Percentiles rank a stretch among this genome's conserved stretches.
phyloP scores from a whole-genome alignment of 139 green algal species.

The Haematococcus lacustris region DNA sequence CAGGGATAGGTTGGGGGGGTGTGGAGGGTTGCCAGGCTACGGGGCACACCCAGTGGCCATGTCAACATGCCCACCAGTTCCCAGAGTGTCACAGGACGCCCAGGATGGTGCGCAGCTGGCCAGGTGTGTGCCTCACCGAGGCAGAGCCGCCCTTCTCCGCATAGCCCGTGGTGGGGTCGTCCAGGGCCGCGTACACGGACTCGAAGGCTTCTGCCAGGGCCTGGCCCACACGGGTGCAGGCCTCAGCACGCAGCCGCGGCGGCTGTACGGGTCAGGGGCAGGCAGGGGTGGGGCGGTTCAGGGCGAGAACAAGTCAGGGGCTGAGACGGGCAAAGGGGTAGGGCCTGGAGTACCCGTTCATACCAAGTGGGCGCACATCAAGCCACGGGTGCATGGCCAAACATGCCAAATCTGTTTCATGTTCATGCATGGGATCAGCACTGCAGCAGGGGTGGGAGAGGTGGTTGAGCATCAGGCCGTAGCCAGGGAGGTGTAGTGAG shows the following conservation, averaged over 20 bases:
- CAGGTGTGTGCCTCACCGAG: conserved; percentile 57
- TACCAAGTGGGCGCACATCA: not conserved
- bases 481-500: too few relatives aligned
- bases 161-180: conserved; percentile 57
- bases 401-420: not conserved
- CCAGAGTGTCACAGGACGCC: conserved; percentile 38
- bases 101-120: conserved; percentile 73
- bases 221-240: conserved; percentile 30
- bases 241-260: conserved; percentile 46
- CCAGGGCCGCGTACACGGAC: conserved; percentile 44
- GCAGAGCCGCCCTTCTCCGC: conserved; percentile 21
- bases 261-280: conserved; percentile 26
- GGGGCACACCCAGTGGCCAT: too few relatives aligned
- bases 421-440: too few relatives aligned
- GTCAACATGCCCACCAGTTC: not conserved
- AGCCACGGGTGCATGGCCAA: not conserved
- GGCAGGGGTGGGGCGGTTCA: not conserved
- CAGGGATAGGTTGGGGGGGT: too few relatives aligned
- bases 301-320: not conserved
- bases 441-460: too few relatives aligned
- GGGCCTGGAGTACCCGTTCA: not conserved
- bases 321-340: not conserved
- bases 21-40: too few relatives aligned
- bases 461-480: too few relatives aligned
- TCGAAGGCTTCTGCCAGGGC: conserved; percentile 58